A percentile compares a stretch with the other conserved stretches of the same genome.
phyloP scores from a whole-genome alignment of 2,329 filamentous ascomycete species.

The Botryotinia globosa region DNA sequence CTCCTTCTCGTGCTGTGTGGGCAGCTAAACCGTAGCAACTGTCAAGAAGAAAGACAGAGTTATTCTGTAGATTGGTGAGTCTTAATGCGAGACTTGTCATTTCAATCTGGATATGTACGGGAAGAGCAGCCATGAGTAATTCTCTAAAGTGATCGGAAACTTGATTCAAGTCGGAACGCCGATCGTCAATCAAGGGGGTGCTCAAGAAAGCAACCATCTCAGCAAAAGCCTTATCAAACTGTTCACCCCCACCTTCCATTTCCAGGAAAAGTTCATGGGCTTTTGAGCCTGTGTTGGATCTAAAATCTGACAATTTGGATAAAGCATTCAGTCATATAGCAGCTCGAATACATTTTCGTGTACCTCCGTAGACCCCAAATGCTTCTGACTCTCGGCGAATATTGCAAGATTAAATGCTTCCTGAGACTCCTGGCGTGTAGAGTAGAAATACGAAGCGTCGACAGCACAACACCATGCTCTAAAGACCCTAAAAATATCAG shows the following conservation, averaged over 20 bases:
- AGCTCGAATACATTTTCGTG: background rate
- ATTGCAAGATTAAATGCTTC: fast-evolving
- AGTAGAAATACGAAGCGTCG: fast-evolving
- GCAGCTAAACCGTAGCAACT: background rate
- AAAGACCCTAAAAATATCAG: fast-evolving
- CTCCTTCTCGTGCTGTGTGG: background rate
- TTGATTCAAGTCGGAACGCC: background rate
- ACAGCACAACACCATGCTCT: background rate
- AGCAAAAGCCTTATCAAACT: fast-evolving
- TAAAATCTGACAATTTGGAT: background rate
- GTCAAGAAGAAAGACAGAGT: background rate
- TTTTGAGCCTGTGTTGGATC: background rate
- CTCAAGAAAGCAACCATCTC: fast-evolving
- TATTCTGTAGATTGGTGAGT: background rate
- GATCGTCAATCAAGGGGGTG: background rate
- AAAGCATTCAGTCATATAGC: background rate
- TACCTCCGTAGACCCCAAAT: no score
- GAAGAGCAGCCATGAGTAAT: no score
- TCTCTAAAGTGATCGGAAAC: no score
- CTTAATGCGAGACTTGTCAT: fast-evolving
- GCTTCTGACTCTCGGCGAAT: no score
- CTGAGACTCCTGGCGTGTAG: fast-evolving
- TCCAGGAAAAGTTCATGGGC: background rate
- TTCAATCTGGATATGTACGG: no score
- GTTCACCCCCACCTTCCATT: background rate